Evolutionary conservation across 2,329 filamentous ascomycete species (phyloP).

Genomic region (Lasiodiplodia gonubiensis): DNA sequence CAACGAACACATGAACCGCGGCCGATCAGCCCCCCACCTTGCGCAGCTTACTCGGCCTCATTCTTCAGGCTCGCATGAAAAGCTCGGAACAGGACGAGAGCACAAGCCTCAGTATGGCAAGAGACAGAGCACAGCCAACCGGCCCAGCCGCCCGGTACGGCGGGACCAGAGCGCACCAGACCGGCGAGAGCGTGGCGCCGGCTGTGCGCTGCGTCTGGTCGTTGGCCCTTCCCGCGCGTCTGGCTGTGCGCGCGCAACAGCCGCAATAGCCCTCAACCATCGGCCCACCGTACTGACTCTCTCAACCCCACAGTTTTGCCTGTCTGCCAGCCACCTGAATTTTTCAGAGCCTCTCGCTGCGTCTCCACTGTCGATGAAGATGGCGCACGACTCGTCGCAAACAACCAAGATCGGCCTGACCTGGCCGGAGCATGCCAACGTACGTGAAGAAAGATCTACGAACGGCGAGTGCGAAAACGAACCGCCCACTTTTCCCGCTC

Average conservation of each 20-base stretch:
- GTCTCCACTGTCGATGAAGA: constrained; percentile 12
- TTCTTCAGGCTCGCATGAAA: neutral
- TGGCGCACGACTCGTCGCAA: constrained; percentile 2
- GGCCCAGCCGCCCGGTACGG: constrained; percentile 3
- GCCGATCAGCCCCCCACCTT: constrained; percentile 13
- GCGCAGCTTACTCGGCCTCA: constrained; percentile 11
- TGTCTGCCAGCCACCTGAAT: constrained; percentile 23
- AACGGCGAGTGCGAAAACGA: neutral
- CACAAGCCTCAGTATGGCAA: constrained; percentile 9
- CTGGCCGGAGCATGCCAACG: neutral
- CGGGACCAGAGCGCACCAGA: constrained; percentile 13
- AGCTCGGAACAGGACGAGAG: constrained; percentile 11
- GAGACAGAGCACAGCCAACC: constrained; percentile 18
- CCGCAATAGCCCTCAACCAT: constrained; percentile 18
- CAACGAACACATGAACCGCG: neutral
- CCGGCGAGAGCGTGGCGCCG: constrained; percentile 7
- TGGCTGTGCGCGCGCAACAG: constrained; percentile 23
- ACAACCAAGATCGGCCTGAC: neutral
- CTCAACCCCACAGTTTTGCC: constrained; percentile 4
- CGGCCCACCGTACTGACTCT: constrained; percentile 19
- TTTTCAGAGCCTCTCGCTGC: constrained; percentile 21
- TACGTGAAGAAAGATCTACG: constrained; percentile 24
- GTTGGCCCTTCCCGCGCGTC: constrained; percentile 20
- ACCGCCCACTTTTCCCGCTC: constrained; percentile 15
- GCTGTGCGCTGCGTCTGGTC: constrained; percentile 1